Evolutionary conservation across 345 rosid species (phyloP), one percentile per base, ranked within the genome.

Genomic region (Firmiana major): DNA sequence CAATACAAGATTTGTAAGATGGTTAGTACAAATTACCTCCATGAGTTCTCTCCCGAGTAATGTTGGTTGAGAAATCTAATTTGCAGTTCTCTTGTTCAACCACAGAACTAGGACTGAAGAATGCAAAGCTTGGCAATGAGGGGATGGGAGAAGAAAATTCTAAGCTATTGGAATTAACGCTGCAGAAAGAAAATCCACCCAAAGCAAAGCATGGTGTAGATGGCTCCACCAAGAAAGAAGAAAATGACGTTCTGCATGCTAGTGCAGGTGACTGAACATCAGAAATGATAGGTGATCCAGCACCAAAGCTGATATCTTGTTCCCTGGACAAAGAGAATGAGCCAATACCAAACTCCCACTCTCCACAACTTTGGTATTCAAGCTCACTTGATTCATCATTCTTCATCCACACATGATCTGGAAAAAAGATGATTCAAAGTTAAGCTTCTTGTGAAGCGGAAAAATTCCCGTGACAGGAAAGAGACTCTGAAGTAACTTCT

Each of bases 271-370:
- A 85, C 45, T 62, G 81, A 46, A 71, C 78, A 75, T 84, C 86
- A 63, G 71, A 73, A 54, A 70, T 75, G 28, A 79, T 59, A 16
- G 85, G 83, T 10, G 91, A 66, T 19, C 79, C 83, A 13, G 77
- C 62, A 62, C 89, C 92, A 79, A 90, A 90, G 81, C 92, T 88
- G 84, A 90, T 84, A 73, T 90, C 91, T 51, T 83, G 87, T 72
- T 88, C 82, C 81, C 89, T 83, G 36, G 83, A 62, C 75, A 88
- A 77, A 13, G 86, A 76, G 75, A 86, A 80, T 24, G 90, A 81
- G 63, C 78, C 81, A 51, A 79, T 77, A 46, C 83, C 75, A 54
- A 77, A 62, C 24, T 81, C 84, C 86, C 79, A 84, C 51, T 74
- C 83, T 76, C 74, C 81, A 70, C 71, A 80, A 78, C 46, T 78